Conservation (phyloP, 2,329 filamentous ascomycete species). For the Fonsecaea erecta region DNA sequence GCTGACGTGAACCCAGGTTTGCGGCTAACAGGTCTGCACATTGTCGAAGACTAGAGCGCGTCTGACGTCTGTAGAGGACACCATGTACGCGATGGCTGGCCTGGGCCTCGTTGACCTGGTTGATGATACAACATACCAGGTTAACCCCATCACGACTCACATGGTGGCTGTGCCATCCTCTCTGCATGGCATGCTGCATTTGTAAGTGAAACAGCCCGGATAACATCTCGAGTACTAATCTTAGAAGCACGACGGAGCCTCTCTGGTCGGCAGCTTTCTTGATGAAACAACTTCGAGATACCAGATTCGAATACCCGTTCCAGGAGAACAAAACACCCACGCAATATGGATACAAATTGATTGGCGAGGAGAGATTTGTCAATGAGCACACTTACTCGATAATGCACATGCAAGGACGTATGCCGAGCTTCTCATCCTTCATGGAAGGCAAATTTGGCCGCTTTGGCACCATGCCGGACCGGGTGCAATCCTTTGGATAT, state of each 20-base stretch:
- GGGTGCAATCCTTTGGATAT: constrained; percentile 42
- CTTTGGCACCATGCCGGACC: constrained; percentile 43
- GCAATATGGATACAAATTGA: constrained; percentile 43
- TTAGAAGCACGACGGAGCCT: constrained; percentile 43
- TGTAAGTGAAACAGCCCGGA: constrained; percentile 37
- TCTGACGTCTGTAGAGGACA: constrained; percentile 41
- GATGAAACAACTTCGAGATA: constrained; percentile 43
- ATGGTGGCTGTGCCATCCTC: constrained; percentile 44
- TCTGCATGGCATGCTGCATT: constrained; percentile 46
- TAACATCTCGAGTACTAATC: not conserved
- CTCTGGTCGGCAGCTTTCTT: constrained; percentile 45
- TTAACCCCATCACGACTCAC: constrained; percentile 45
- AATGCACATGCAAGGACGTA: constrained; percentile 45
- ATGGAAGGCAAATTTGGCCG: constrained; percentile 48
- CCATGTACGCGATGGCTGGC: constrained; percentile 45
- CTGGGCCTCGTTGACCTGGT: constrained; percentile 44
- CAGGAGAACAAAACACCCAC: constrained; percentile 42
- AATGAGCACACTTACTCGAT: constrained; percentile 45
- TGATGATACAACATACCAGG: constrained; percentile 41
- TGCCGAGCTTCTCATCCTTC: constrained; percentile 48
- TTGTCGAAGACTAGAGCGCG: constrained; percentile 1
- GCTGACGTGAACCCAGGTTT: constrained; percentile 30
- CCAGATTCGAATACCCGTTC: constrained; percentile 45
- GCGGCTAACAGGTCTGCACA: constrained; percentile 37
- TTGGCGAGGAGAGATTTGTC: constrained; percentile 41